Base-by-base conservation (phyloP, 179 eudicot genomes). In the Nepenthes alata region DNA sequence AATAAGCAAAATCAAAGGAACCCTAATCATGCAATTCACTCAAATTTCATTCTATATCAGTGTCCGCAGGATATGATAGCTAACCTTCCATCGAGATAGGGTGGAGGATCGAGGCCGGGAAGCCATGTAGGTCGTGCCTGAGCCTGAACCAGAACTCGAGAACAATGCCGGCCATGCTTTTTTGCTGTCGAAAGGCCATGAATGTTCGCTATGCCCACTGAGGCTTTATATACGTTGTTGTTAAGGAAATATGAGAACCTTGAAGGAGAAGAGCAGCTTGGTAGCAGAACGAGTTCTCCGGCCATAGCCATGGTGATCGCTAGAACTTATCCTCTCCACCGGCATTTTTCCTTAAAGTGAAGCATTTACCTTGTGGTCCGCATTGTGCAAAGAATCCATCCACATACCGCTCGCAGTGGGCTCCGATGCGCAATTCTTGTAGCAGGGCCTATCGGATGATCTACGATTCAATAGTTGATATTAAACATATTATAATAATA, bases 21-120 rank as follows among this genome's bases (percentile, higher is more conserved):
- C 36, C 6, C 38, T 11, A 13, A 0, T 11, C 4, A 53, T 49
- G 48, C 38, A 15, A 56, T n/a, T 53, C 45, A 41, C 6, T 4
- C 8, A 4, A 65, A 48, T 8, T 58, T 56, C 14, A 6, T 58
- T 14, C 16, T 25, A 62, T 35, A 49, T 35, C 45, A 41, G 5
- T 41, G 45, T 41, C 6, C 45, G 8, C 8, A 52, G 59, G 49
- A 25, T 3, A 12, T 10, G 25, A 35, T 6, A 11, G 39, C n/a
- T 25, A 52, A 82, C 97, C 85, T 91, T 82, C 97, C 97, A 79
- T 91, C 94, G 38, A 91, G 91, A 72, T 88, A 71, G 4, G 94
- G 62, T 8, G 97, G 97, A 70, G 97, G 88, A 72, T 91, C 96
- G 11, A 88, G 90, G 48, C 96, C 97, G 36, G 97, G 97, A 53